These are phyloP conservation scores for Odontarrhena argentea DNA, from an alignment of 345 rosid species.

Conservation along the genomic window DNA sequence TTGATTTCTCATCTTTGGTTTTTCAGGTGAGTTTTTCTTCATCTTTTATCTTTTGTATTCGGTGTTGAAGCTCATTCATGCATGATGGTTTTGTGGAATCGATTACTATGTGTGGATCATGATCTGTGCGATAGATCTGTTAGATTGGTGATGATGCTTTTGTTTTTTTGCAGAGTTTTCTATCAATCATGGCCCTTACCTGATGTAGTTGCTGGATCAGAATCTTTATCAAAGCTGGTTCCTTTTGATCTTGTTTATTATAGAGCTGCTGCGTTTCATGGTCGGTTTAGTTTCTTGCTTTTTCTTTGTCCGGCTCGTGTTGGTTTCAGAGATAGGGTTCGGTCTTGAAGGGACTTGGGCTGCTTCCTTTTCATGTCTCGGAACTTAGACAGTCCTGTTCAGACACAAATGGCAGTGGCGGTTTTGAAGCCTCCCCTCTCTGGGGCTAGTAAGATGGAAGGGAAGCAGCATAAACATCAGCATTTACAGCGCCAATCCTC, in stretches of 20 bases:
- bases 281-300: constrained; percentile 35
- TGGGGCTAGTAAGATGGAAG: constrained; percentile 60
- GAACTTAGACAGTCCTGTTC: constrained; percentile 93
- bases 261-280: constrained; percentile 51
- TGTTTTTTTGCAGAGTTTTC: constrained; percentile 20
- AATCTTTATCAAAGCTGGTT: constrained; percentile 26
- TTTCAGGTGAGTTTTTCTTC: constrained; percentile 38
- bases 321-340: constrained; percentile 50
- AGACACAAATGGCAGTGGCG: constrained; percentile 94
- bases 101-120: constrained; percentile 20
- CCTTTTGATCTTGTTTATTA: neutral
- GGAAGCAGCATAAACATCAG: constrained; percentile 47
- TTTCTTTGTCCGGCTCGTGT: constrained; percentile 30
- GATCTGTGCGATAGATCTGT: constrained; percentile 35
- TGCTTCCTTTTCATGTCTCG: constrained; percentile 74
- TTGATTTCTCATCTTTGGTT: constrained; percentile 29
- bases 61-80: constrained; percentile 9
- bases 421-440: constrained; percentile 71
- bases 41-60: neutral
- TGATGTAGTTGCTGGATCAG: constrained; percentile 41
- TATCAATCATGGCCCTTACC: constrained; percentile 31
- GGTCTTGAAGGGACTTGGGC: constrained; percentile 53
- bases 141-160: constrained; percentile 4
- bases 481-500: constrained; percentile 52
- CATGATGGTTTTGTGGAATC: neutral